These are phyloP conservation scores for Claviceps sp. DNA, from an alignment of 2,329 filamentous ascomycete genomes.

Conservation along the genomic window DNA sequence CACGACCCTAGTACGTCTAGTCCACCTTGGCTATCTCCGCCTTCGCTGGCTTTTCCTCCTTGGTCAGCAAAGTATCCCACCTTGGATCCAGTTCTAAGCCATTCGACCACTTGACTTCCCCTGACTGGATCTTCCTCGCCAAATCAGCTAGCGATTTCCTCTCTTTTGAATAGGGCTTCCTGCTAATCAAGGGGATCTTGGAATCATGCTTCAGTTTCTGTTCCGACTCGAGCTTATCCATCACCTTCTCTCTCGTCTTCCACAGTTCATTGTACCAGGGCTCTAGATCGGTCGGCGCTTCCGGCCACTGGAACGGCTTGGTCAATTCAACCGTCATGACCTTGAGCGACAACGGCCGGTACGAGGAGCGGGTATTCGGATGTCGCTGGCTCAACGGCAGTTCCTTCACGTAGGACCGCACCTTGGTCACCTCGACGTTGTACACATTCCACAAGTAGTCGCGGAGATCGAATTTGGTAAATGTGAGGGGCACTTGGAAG, in stretches of 20 bases:
- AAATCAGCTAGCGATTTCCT: slow-evolving; percentile 42
- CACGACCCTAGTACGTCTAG: background rate
- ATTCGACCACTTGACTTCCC: slow-evolving; percentile 47
- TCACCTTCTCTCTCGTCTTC: slow-evolving; percentile 36
- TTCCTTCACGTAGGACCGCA: slow-evolving; percentile 68
- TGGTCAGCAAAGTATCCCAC: slow-evolving; percentile 26
- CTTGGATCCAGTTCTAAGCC: slow-evolving; percentile 30
- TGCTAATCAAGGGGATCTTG: slow-evolving; percentile 27
- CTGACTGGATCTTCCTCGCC: slow-evolving; percentile 48
- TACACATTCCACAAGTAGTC: slow-evolving; percentile 90
- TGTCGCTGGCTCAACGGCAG: slow-evolving; percentile 39
- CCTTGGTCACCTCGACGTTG: slow-evolving; percentile 53
- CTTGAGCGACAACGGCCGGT: slow-evolving; percentile 63
- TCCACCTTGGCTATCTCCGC: slow-evolving; percentile 10
- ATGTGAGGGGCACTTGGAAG: slow-evolving; percentile 80
- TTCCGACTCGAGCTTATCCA: slow-evolving; percentile 25
- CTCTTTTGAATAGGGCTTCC: slow-evolving; percentile 26
- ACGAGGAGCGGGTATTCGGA: slow-evolving; percentile 41
- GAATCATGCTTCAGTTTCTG: slow-evolving; percentile 18
- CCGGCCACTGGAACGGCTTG: slow-evolving; percentile 80
- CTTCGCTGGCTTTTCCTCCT: slow-evolving; percentile 9
- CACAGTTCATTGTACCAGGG: slow-evolving; percentile 52
- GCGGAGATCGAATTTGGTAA: slow-evolving; percentile 93
- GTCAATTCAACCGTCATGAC: slow-evolving; percentile 89
- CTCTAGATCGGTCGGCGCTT: slow-evolving; percentile 45